A percentile compares a stretch with the other conserved stretches of the same genome.
Conservation (phyloP, 2,329 filamentous ascomycete genomes). For the Xylaria sp. region DNA sequence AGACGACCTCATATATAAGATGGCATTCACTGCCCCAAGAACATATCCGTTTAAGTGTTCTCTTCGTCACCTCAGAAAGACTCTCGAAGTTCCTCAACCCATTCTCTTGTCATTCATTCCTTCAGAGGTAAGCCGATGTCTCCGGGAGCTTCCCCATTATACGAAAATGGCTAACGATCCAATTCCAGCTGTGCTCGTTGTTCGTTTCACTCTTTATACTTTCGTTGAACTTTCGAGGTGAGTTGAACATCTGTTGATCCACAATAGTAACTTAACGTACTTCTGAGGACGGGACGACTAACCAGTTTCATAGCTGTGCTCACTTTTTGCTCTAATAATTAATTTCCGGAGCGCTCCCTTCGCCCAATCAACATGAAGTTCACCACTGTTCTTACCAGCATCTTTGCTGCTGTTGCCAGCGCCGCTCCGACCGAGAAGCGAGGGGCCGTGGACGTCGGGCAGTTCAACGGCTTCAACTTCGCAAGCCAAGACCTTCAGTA, state of each 20-base stretch:
- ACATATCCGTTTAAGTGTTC: slow-evolving; percentile 28
- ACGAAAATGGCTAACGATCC: slow-evolving; percentile 26
- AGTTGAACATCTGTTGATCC: slow-evolving; percentile 7
- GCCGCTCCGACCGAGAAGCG: slow-evolving; percentile 45
- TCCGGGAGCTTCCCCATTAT: not conserved
- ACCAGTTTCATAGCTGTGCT: slow-evolving; percentile 48
- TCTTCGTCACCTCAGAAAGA: slow-evolving; percentile 41
- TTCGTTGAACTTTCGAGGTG: slow-evolving; percentile 46
- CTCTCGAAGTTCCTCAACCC: slow-evolving; percentile 37
- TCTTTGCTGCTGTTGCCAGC: slow-evolving; percentile 47
- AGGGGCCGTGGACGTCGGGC: slow-evolving; percentile 36
- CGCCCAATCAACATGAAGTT: slow-evolving; percentile 52
- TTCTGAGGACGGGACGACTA: slow-evolving; percentile 14
- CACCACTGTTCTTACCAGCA: slow-evolving; percentile 48
- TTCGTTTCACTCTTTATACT: slow-evolving; percentile 48
- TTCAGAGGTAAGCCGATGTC: slow-evolving; percentile 46
- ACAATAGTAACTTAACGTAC: not conserved
- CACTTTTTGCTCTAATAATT: slow-evolving; percentile 41
- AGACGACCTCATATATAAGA: slow-evolving; percentile 44
- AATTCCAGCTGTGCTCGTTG: slow-evolving; percentile 54
- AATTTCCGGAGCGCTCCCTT: slow-evolving; percentile 31
- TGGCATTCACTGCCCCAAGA: slow-evolving; percentile 25
- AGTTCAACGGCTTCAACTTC: slow-evolving; percentile 38
- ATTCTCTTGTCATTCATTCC: slow-evolving; percentile 48
- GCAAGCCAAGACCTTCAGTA: slow-evolving; percentile 43